Conservation (phyloP, 805 yeast genomes). For the Jamesozyma hellenica region DNA sequence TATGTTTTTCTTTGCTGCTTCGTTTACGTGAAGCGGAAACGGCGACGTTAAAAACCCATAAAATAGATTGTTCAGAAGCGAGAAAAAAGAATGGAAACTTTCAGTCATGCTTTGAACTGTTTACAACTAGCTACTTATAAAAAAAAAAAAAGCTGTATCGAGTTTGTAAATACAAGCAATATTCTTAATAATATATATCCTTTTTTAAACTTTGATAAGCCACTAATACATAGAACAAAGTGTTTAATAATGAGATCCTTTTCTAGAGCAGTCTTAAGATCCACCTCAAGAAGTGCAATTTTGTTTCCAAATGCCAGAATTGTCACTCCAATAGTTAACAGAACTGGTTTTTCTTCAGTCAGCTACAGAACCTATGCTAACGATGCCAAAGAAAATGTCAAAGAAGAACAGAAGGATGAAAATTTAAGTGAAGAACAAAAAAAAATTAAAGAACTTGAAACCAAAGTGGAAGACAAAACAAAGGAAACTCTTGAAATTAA, state of each 20-base stretch:
- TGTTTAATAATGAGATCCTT: slow-evolving; percentile 1
- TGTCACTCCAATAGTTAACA: not conserved
- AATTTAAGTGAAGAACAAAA: slow-evolving; percentile 19
- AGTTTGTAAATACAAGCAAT: too few relatives aligned
- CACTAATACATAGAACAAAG: not conserved
- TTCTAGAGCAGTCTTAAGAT: slow-evolving; percentile 1
- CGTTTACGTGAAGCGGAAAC: too few relatives aligned
- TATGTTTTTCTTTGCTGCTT: too few relatives aligned
- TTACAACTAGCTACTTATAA: too few relatives aligned
- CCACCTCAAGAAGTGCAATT: slow-evolving; percentile 2
- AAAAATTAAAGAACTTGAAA: slow-evolving; percentile 34
- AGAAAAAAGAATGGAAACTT: too few relatives aligned
- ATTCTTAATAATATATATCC: too few relatives aligned
- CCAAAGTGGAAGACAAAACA: slow-evolving; percentile 49
- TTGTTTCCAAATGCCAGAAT: not conserved
- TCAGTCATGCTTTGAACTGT: too few relatives aligned
- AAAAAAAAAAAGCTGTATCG: too few relatives aligned
- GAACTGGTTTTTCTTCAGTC: not conserved
- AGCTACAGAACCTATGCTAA: slow-evolving; percentile 21
- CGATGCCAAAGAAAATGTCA: slow-evolving; percentile 14
- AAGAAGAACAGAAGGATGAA: slow-evolving; percentile 9
- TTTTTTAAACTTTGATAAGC: too few relatives aligned
- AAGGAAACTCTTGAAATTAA: slow-evolving; percentile 73
- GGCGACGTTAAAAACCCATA: too few relatives aligned
- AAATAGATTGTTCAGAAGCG: too few relatives aligned